These are phyloP conservation scores for Penicillium crustosum DNA, from an alignment of 2,329 filamentous ascomycete species.

Conservation along the genomic window DNA sequence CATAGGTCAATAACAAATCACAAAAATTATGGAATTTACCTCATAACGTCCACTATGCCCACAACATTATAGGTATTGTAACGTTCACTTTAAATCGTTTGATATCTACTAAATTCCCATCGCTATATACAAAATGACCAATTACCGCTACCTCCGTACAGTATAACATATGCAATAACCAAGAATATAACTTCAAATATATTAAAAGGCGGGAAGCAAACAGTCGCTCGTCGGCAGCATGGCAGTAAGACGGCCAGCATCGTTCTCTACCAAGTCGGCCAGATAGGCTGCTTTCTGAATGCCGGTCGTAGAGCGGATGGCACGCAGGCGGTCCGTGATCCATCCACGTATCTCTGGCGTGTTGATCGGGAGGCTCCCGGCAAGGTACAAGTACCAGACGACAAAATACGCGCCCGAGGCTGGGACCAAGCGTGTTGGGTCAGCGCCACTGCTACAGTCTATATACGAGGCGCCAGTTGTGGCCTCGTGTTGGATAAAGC, in stretches of 20 bases:
- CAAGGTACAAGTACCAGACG: neutral
- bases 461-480: neutral
- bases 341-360: neutral
- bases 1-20: too few species aligned
- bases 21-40: neutral
- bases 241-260: neutral
- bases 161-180: neutral
- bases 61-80: neutral
- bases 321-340: neutral
- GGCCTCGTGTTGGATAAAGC: neutral
- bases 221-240: neutral
- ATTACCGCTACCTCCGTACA: neutral
- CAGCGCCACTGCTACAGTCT: neutral
- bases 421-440: neutral
- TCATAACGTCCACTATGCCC: neutral
- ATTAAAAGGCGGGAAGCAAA: neutral
- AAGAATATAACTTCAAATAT: neutral
- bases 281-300: neutral
- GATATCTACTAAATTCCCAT: neutral
- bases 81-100: neutral
- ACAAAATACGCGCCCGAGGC: neutral
- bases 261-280: neutral
- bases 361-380: neutral
- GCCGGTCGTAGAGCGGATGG: neutral
- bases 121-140: neutral